Conservation (phyloP, 2,329 filamentous ascomycete species). For the Verticillium nonalfalfae region DNA sequence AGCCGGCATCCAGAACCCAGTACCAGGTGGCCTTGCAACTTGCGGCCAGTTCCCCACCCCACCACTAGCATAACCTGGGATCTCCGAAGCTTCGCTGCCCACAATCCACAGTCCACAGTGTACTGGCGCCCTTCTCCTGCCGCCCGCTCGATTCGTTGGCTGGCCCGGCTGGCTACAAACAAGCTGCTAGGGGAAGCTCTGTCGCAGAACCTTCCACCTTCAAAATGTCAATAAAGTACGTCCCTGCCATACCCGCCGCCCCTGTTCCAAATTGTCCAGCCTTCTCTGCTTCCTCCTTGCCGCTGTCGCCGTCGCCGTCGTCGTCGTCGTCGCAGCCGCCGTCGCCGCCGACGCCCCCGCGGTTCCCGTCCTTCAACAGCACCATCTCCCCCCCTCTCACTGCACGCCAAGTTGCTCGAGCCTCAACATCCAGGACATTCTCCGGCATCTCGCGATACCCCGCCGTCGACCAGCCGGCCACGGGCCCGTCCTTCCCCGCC, state of each 20-base stretch:
- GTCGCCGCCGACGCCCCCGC: neutral
- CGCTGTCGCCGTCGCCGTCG: neutral
- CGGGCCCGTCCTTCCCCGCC: neutral
- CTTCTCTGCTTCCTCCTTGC: neutral
- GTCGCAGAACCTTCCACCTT: constrained; percentile 7
- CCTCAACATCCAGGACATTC: neutral
- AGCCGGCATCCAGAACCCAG: constrained; percentile 9
- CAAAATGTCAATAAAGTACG: constrained; percentile 50
- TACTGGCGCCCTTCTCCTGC: constrained; percentile 8
- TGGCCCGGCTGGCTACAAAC: constrained; percentile 1
- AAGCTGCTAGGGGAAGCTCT: constrained; percentile 9
- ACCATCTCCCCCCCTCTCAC: constrained; percentile 1
- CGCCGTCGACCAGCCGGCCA: constrained; percentile 2
- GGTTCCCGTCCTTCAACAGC: neutral
- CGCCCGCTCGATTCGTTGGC: constrained; percentile 12
- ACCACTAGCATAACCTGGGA: constrained; percentile 12
- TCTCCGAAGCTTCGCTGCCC: constrained; percentile 14
- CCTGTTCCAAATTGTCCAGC: constrained; percentile 8
- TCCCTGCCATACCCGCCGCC: constrained; percentile 10
- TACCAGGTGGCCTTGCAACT: constrained; percentile 3
- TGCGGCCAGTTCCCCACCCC: constrained; percentile 11
- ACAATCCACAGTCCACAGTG: neutral
- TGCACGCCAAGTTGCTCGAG: constrained; percentile 1
- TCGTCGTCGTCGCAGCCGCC: no score
- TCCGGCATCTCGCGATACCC: constrained; percentile 9